phyloP scores from a whole-genome alignment of 208 protist genomes.

The Trypanosoma rangeli region DNA sequence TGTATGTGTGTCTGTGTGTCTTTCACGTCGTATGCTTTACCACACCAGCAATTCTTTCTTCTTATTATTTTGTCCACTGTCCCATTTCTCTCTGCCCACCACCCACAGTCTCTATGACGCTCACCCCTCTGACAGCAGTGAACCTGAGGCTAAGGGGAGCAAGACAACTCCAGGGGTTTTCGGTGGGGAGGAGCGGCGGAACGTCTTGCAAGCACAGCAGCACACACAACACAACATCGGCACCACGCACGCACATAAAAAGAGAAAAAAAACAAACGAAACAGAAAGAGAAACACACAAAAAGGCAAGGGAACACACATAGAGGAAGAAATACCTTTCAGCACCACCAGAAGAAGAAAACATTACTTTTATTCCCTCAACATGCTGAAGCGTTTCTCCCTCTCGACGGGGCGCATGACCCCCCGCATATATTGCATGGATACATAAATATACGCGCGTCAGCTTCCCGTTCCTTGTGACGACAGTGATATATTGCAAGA shows the following conservation, averaged over 20 bases:
- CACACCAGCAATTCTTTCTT: not conserved
- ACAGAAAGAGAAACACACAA: not conserved
- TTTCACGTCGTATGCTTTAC: not conserved
- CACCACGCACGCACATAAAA: not conserved
- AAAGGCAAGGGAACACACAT: not conserved
- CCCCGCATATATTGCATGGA: not conserved
- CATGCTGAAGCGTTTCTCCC: not conserved
- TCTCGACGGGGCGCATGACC: not conserved
- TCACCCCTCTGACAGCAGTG: no score
- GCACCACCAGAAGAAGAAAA: no score
- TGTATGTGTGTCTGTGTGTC: not conserved
- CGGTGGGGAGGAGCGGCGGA: not conserved
- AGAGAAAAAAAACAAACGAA: not conserved
- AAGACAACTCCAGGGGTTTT: no score
- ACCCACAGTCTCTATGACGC: not conserved
- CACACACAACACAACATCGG: not conserved
- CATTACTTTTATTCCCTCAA: not conserved
- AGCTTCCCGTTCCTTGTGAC: not conserved
- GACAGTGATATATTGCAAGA: not conserved
- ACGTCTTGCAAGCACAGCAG: not conserved
- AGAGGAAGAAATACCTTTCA: not conserved
- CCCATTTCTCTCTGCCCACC: not conserved
- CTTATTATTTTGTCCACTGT: not conserved
- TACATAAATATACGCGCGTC: not conserved
- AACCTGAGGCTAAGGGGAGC: no score